Percentiles rank a stretch among this genome's conserved stretches.
Conservation (phyloP, 768 basidiomycete genomes). For the Amanita inopinata region DNA sequence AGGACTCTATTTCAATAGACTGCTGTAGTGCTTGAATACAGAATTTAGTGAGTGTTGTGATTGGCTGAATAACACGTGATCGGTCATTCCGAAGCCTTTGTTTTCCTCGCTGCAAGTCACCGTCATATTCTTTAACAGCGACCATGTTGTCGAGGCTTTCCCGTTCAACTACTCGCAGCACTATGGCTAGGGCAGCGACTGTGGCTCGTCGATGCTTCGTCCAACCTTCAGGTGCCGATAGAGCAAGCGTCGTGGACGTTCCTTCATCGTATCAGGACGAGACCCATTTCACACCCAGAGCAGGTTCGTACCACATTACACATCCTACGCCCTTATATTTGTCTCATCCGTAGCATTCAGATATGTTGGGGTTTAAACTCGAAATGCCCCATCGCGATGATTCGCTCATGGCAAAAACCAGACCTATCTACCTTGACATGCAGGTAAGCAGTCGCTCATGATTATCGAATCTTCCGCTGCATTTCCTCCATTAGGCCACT, state of each 20-base stretch:
- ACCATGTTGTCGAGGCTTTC: conserved; percentile 54
- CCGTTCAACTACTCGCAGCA: conserved; percentile 26
- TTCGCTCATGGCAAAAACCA: conserved; percentile 46
- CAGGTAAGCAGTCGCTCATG: conserved; percentile 44
- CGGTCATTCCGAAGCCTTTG: too few species aligned
- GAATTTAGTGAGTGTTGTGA: too few species aligned
- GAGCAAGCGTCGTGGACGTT: conserved; percentile 75
- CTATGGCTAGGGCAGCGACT: conserved; percentile 19
- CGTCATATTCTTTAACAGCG: too few species aligned
- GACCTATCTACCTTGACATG: conserved; percentile 97
- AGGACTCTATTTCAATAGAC: too few species aligned
- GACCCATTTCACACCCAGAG: conserved; percentile 56
- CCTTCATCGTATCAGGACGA: conserved; percentile 68
- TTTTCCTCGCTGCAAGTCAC: too few species aligned
- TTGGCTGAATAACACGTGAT: too few species aligned
- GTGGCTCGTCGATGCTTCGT: conserved; percentile 51
- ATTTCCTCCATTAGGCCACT: conserved; percentile 56
- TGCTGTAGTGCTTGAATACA: too few species aligned
- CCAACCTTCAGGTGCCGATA: conserved; percentile 74
- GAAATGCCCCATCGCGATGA: conserved; percentile 53
- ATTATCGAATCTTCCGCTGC: conserved; percentile 8
- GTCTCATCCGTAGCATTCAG: conserved; percentile 26
- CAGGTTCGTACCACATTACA: conserved; percentile 34
- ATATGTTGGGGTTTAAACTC: conserved; percentile 86
- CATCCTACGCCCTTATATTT: not conserved